Evolutionary conservation across 768 basidiomycete genomes (phyloP).

Genomic region (Tricholoma sp.): DNA sequence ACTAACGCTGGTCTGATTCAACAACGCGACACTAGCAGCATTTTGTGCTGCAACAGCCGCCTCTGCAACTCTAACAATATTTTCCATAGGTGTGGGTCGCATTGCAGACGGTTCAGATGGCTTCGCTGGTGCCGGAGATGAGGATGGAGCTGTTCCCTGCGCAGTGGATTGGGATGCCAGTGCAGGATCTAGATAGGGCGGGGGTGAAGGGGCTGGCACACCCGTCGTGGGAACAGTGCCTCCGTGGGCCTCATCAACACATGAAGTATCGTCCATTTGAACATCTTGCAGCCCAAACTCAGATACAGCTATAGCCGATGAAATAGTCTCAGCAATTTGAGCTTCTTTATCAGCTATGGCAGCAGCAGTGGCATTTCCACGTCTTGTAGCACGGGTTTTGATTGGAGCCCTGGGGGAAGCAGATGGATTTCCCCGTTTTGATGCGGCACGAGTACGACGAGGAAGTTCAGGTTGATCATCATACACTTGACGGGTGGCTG

Average conservation of each 20-base stretch:
- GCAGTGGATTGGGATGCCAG: background rate
- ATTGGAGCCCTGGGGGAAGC: slow-evolving; percentile 4
- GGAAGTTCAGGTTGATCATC: slow-evolving; percentile 6
- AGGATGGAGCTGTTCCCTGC: background rate
- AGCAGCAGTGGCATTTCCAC: slow-evolving; percentile 6
- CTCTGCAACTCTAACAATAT: slow-evolving; percentile 33
- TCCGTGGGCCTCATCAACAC: background rate
- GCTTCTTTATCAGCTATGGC: slow-evolving; percentile 6
- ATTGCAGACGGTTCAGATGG: slow-evolving; percentile 5
- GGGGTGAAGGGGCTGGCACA: background rate
- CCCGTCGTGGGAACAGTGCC: background rate
- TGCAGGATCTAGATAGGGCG: background rate
- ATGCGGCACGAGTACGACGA: slow-evolving; percentile 10
- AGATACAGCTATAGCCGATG: background rate
- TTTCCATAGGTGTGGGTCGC: slow-evolving; percentile 25
- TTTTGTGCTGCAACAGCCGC: slow-evolving; percentile 31
- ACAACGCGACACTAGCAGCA: slow-evolving; percentile 11
- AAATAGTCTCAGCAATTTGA: background rate
- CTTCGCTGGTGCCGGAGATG: background rate
- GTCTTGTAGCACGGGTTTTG: slow-evolving; percentile 7
- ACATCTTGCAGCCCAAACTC: background rate
- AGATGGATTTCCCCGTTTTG: slow-evolving; percentile 6
- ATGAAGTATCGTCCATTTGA: background rate
- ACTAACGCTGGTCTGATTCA: background rate
- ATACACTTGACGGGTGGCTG: background rate